Evolutionary conservation across 805 yeast genomes (phyloP), one percentile per base, ranked within the genome.

Genomic region (Cyberlindnera bimundalis): DNA sequence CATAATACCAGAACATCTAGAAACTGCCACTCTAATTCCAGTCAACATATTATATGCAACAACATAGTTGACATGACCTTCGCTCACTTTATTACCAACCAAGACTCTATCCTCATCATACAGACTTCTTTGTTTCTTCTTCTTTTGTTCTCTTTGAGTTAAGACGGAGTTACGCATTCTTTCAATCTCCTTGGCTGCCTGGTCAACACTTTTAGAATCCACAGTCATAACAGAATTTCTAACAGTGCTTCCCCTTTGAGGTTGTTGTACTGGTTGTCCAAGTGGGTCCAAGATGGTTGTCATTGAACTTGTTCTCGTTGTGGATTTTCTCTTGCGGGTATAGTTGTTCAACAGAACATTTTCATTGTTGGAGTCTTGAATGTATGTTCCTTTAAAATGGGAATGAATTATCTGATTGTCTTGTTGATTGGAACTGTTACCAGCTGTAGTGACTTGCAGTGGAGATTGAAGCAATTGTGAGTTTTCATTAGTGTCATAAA

Each of bases 1-100:
- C 76, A 87, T 84, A 10, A 83, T 72, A 27, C 95, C 95, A 0
- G 96, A 86, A 54, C 95, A 84, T 43, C 96, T 70, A 4, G 96
- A 87, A 0, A 93, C 98, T 0, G 97, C 90, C 8, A 89, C 95
- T 42, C 99, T 74, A 34, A 93, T 93, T 2, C 99, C 99, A 0
- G 98, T 90, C 43, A 95, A 73, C 97, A 93, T 91, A 61, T 91
- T 89, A 62, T 93, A 95, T 1, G 97, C 99, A 71, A 91, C 80
- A 20, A 89, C 86, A 55, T 83, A 93, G 61, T 90, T 93, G 37
- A 79, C 88, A 58, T 93, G 98, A 31, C 96, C 97, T 62, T 93
- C 98, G 47, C 83, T 76, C 29, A 88, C 90, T 51, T 81, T 81
- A 48, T 85, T 84, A 4, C 95, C 95, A 11, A 85, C 81, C 32